Evolutionary conservation across 1,139 yeast genomes (phyloP), one percentile per base, ranked within the genome.

Genomic region (Lizanozyma gosingica): DNA sequence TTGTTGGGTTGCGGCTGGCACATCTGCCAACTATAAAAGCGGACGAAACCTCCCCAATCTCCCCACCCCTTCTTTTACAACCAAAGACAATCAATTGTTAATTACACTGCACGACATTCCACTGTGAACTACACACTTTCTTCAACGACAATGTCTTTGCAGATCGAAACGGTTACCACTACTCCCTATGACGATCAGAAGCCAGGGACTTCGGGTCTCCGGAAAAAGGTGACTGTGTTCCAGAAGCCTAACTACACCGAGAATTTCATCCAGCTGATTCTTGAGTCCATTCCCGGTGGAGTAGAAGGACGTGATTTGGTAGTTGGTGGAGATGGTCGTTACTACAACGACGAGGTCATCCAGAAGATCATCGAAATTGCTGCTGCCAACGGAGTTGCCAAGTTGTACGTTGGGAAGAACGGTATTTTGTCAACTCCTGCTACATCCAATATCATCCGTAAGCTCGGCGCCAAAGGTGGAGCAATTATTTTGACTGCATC

Each of bases 321-420:
- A 3, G 80, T 92, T 50, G 98, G 98, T 43, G 98, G 98, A 45
- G 98, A 92, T 59, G 98, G 98, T 41, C 80, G 98, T 52, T 92
- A 71, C 70, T 92, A 86, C 67, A 90, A 90, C 57, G 85, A 80
- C 52, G 73, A 71, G 35, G 92, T 88, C 33, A 78, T 92, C 54
- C 87, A 88, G 58, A 65, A 83, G 56, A 92, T 92, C 53, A 82
- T 85, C 35, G 67, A 78, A 48, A 87, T 92, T 42, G 82, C 86
- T 44, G 94, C 95, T 36, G 98, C 94, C 39, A 92, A 92, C 59
- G 95, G 95, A 33, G 95, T 90, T 41, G 68, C 70, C 52, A 87
- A 87, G 60, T 67, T 92, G 54, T 82, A 90, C 48, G 71, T 92
- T 49, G 98, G 98, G 42, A 86, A 86, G 55, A 55, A 83, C 52